Base-by-base conservation (phyloP, 345 rosid genomes). In the Eucalyptus pauciflora region DNA sequence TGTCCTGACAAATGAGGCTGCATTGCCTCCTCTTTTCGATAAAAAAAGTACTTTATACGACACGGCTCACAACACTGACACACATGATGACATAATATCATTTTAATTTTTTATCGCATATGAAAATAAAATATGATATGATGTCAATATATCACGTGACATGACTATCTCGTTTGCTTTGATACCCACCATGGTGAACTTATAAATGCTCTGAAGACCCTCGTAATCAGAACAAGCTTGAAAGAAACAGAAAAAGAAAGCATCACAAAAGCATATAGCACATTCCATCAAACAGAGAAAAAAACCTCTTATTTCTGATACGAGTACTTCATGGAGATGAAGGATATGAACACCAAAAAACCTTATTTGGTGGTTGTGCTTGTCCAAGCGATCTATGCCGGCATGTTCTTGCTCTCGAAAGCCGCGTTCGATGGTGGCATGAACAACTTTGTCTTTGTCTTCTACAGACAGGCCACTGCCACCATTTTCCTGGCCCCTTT, bases 371-470 rank as follows among this genome's bases (percentile, higher is more conserved):
- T 89, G 37, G 97, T 92, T 85, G 8, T 93, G 67, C 88, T 95
- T 24, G 91, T 96, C 51, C 99, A 97, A 88, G 87, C 94, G n/a
- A 95, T 97, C 64, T 97, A 96, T 86, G 92, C 98, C 17, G 94
- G 94, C 85, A 96, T 97, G 99, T 97, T 97, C 95, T 91, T 97
- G 93, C 90, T 97, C 91, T 97, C 99, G 64, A 97, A 97, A 89
- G 98, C 97, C 10, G 99, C 94, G 50, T 96, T 97, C 90, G 92
- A 95, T 90, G 95, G 93, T 3, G 99, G 99, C 22, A 95, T 97
- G 98, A 96, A 96, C 94, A 96, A 92, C 87, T 96, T 94, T 85
- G 93, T 97, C 88, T 96, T 97, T 86, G 93, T 96, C 69, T 97
- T 96, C 89, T 97, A 96, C 81, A 93, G 99, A 67, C 99, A 97